Evolutionary conservation across 257 asterid genomes (phyloP), one percentile per base, ranked within the genome.

Genomic region (Misopates orontium): DNA sequence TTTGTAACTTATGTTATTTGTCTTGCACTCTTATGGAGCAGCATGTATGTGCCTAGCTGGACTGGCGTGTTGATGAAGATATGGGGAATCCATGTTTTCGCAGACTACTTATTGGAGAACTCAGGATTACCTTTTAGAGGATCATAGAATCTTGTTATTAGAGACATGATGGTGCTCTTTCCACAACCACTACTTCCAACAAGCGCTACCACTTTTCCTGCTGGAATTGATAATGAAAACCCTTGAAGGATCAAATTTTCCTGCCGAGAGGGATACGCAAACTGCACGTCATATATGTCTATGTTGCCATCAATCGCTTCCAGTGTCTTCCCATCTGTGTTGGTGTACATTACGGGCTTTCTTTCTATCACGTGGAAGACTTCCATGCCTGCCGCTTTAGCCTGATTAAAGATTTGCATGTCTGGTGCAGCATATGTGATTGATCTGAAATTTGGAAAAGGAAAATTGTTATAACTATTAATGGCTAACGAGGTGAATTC

Each of bases 391-490:
- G 97, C 91, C n/a, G 97, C 95, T 78, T 79, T 85, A 58, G 95
- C 96, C 74, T 87, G 96, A 70, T 87, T 85, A 86, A 87, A 87
- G 75, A 81, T 75, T 73, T 85, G 90, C 91, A 87, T 83, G 77
- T 89, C 95, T 32, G 95, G 96, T 72, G 96, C 95, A 58, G 96
- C 95, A 70, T 90, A 73, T 25, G 97, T 83, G 68, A 90, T 88
- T 31, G 97, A 87, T 85, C 91, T 83, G 90, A 49, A 81, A 73
- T 77, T 44, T 60, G 53, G 42, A 62, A 49, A 36, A 24, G 49
- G 53, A 40, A 28, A 64, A 61, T 36, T 25, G 21, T 44, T 28
- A 21, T 64, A 32, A 23, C 12, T 17, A 25, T n/a, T 53, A 22
- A 53, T 24, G 20, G 60, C 36, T 22, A 55, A 24, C 14, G 0